Evolutionary conservation across 805 yeast genomes (phyloP), one percentile per base, ranked within the genome.

Genomic region (Isabelozyma heimii): DNA sequence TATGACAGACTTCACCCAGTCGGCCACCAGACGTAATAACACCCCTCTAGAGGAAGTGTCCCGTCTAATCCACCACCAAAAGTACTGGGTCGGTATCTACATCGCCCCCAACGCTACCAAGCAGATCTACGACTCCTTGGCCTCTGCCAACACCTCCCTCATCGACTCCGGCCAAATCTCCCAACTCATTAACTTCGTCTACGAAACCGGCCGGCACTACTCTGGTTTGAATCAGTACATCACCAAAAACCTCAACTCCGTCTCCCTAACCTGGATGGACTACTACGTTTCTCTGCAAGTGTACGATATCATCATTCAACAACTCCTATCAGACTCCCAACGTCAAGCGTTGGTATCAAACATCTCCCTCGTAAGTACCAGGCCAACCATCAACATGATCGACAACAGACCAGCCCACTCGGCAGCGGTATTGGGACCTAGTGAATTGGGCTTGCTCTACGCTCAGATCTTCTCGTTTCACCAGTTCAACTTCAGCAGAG

Each of bases 391-490:
- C 44, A 52, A 54, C 28, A 28, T 58, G 20, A 45, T 55, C 2
- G 68, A 68, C 47, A 35, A 53, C 44, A 55, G 63, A 8, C 64
- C 62, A 3, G 42, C 60, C 1, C 17, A 14, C 9, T 48, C 58
- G 8, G 37, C 70, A 5, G 64, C 59, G 3, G 61, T 57, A 5
- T 48, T 68, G 17, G 72, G 72, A 0, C 72, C 73, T 6, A 57
- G 68, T 5, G 69, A 64, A 48, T 48, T 68, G 37, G 73, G 72
- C 4, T 52, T 68, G 35, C 58, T 68, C 15, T 68, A 68, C 47
- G 67, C 71, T 9, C 61, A 56, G 44, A 46, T 68, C 24, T 66
- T 67, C 47, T 59, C 71, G 17, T 63, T 68, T 52, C 69, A 68
- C 49, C 72, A 67, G 51, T 67, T 64, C 57, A 66, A 66, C 44